Conservation (phyloP, 2,329 filamentous ascomycete species). For the Chaetothyriales sp. region DNA sequence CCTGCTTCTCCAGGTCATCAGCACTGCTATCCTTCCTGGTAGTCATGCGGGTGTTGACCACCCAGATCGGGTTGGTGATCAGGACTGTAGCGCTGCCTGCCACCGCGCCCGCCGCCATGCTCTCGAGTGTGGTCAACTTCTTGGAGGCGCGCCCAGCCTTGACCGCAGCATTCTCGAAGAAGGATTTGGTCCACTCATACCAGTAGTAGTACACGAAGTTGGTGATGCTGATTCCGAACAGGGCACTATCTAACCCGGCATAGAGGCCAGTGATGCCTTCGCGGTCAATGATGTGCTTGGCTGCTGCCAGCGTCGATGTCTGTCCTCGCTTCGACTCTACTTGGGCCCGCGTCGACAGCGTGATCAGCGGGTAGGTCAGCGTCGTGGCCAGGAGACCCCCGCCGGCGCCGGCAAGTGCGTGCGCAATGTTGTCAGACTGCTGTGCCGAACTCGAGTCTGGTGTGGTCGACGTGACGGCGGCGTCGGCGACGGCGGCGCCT, state of each 20-base stretch:
- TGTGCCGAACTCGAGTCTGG: constrained; percentile 36
- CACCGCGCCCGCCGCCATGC: constrained; percentile 87
- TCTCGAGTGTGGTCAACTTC: constrained; percentile 80
- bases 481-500: neutral
- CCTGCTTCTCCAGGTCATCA: constrained; percentile 27
- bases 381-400: constrained; percentile 92
- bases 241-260: constrained; percentile 77
- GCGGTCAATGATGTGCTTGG: constrained; percentile 73
- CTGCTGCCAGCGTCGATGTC: constrained; percentile 66
- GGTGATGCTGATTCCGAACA: constrained; percentile 95
- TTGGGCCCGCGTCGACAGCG: constrained; percentile 89
- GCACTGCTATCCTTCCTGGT: constrained; percentile 54
- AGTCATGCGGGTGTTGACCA: constrained; percentile 96
- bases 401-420: constrained; percentile 82
- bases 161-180: constrained; percentile 61
- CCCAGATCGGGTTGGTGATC: constrained; percentile 97
- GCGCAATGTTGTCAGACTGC: constrained; percentile 91
- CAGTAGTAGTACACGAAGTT: constrained; percentile 99
- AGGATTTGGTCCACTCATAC: constrained; percentile 92
- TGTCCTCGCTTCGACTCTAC: constrained; percentile 91
- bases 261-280: constrained; percentile 85
- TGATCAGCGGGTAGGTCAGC: constrained; percentile 92
- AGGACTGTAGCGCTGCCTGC: constrained; percentile 89
- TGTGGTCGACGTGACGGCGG: too few species aligned
- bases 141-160: constrained; percentile 57